Base-by-base conservation (phyloP, 768 basidiomycete species). In the Mycena alexandri region DNA sequence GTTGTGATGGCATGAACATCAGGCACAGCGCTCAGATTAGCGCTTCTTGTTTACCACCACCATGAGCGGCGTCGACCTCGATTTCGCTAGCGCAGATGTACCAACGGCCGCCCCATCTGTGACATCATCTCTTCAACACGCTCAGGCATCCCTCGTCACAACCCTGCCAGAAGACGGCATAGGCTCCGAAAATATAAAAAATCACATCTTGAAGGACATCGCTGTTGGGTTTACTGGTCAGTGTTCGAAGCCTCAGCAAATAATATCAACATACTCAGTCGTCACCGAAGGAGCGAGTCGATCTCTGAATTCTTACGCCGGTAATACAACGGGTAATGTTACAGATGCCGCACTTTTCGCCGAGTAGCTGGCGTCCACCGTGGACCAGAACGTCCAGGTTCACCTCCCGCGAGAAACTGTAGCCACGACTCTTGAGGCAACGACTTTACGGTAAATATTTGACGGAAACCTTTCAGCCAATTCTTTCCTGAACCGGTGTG, bases 361-460 rank as follows among this genome's bases (percentile, higher is more conserved):
- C 5, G 70, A 71, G 33, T 68, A 63, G 65, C 17, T 71, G 5
- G 70, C 59, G 2, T 68, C 63, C 24, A 62, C 54, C 11, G 58
- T 42, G 17, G 70, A 71, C 33, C 70, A 71, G 44, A 71, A 71
- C 24, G 60, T 68, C 13, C 62, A 63, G 36, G 66, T 68, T 5
- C 63, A 71, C 58, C 41, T 71, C 8, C 70, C 70, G 19, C 46
- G n/a, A 7, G 70, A 71, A 41, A 68, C 66, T 1, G 43, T 71
- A 13, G 63, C 70, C 7, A 65, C 66, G 8, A 24, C 6, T 22
- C 9, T 71, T 13, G 70, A 71, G 29, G 25, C 59, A 5, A 58
- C 59, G 10, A 36, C 70, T 22, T 43, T 71, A 33, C 51, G 29
- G 29, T 29, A 29, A 29, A 29, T 29, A 34, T 29, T 51, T 47